Conservation (phyloP, 2,329 filamentous ascomycete species). For the Venturia oleaginea region DNA sequence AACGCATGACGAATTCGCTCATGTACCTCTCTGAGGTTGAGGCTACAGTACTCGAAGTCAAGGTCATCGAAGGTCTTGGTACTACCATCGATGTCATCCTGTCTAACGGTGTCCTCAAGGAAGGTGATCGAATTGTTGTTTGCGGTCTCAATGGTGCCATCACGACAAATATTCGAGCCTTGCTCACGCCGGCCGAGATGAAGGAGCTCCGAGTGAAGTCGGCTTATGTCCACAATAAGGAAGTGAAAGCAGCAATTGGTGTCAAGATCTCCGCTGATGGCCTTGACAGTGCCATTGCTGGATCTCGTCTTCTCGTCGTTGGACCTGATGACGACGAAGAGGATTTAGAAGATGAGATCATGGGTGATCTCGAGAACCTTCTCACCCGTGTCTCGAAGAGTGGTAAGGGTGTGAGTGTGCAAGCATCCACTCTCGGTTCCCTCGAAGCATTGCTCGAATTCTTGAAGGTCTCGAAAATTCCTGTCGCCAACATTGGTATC, state of each 20-base stretch:
- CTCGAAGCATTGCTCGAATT: constrained; percentile 95
- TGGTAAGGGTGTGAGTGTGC: constrained; percentile 89
- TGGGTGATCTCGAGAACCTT: constrained; percentile 84
- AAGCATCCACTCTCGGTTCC: constrained; percentile 94
- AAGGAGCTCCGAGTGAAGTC: constrained; percentile 94
- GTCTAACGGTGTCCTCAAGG: constrained; percentile 87
- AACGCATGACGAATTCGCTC: constrained; percentile 91
- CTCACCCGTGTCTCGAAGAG: constrained; percentile 87
- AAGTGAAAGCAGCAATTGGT: constrained; percentile 95
- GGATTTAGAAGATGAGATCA: constrained; percentile 92
- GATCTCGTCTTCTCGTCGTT: constrained; percentile 87
- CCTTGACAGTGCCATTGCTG: constrained; percentile 91
- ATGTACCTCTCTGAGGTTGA: constrained; percentile 99
- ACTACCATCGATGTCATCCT: constrained; percentile 97
- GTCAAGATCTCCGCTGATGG: constrained; percentile 97
- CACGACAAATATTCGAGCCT: constrained; percentile 85
- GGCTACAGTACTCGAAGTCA: constrained; percentile 95
- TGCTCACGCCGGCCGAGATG: constrained; percentile 85
- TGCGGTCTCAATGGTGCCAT: constrained; percentile 97
- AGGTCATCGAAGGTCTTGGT: constrained; percentile 96
- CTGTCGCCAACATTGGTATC: constrained; percentile 93
- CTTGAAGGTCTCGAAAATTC: constrained; percentile 91
- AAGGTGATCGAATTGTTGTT: constrained; percentile 89
- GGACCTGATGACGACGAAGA: constrained; percentile 94
- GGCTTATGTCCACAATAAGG: constrained; percentile 96